Conservation (phyloP, 306 rosid species). For the Quercus rubra region DNA sequence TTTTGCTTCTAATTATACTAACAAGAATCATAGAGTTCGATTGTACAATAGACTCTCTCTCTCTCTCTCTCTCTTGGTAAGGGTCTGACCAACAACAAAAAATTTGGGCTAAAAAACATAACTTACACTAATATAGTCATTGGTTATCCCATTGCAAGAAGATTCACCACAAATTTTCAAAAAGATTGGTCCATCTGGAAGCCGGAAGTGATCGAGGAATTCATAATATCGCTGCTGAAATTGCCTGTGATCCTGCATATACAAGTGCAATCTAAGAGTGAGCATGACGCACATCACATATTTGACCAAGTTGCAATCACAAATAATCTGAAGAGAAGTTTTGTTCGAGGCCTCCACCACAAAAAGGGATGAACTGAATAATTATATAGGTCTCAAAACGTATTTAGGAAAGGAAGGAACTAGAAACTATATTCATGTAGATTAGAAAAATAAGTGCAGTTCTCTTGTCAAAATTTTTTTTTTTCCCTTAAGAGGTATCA, state of each 20-base stretch:
- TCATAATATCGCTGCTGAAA: slow-evolving; percentile 89
- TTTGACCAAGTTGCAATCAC: no score
- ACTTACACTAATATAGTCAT: slow-evolving; percentile 71
- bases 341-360: no score
- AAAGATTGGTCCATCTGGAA: slow-evolving; percentile 78
- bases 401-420: no score
- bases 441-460: no score
- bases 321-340: no score
- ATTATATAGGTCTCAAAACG: no score
- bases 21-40: not conserved
- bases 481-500: no score
- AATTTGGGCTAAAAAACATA: slow-evolving; percentile 10
- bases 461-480: no score
- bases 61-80: not conserved
- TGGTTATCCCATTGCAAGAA: slow-evolving; percentile 54
- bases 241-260: slow-evolving; percentile 63
- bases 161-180: slow-evolving; percentile 77
- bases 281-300: not conserved
- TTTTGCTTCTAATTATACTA: not conserved
- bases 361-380: no score
- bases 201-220: slow-evolving; percentile 68
- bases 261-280: slow-evolving; percentile 13
- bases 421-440: no score
- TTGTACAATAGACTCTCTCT: not conserved
- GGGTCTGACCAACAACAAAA: not conserved